Evolutionary conservation across 2,329 filamentous ascomycete genomes (phyloP), one percentile per base, ranked within the genome.

Genomic region (Nemania sp.): DNA sequence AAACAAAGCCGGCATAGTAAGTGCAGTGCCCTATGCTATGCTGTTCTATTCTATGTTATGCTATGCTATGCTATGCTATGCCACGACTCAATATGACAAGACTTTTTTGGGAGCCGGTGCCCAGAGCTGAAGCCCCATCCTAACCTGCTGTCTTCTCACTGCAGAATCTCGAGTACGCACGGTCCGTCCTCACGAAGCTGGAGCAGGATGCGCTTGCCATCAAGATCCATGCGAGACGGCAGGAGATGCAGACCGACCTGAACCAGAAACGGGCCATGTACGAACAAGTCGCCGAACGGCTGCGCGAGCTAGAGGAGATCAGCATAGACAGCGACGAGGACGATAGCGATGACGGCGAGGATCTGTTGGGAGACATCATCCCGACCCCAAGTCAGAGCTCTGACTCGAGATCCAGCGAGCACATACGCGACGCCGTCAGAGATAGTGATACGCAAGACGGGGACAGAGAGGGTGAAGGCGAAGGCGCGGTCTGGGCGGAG

Each of bases 151-250:
- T 15, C 14, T 52, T 48, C 53, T 50, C 8, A 6, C 19, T 7
- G 14, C 58, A 89, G 83, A 92, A 91, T 64, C 76, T 93, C 56
- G 82, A 88, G 61, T 83, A 89, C 68, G 89, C 89, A 17, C 83
- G 85, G 34, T 80, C 78, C 0, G 78, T 89, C 24, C 81, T 92
- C 51, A 80, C 86, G 17, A 84, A 80, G 54, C 79, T 91, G 36
- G 89, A 91, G 68, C 87, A 90, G 63, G 83, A 88, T 62, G 79
- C 83, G 5, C 71, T 82, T 12, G 75, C 72, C n/a, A 73, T 85
- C 58, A 86, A 86, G 67, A 73, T 80, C 26, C 79, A 80, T 52
- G 69, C 77, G 5, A 81, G 80, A 54, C 81, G 83, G 62, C 77
- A 83, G 57, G 80, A 86, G 53, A 68, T 80, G 15, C 86, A 90